Base-by-base conservation (phyloP, 495 filamentous ascomycete species). In the Astrothelium macrocarpum region DNA sequence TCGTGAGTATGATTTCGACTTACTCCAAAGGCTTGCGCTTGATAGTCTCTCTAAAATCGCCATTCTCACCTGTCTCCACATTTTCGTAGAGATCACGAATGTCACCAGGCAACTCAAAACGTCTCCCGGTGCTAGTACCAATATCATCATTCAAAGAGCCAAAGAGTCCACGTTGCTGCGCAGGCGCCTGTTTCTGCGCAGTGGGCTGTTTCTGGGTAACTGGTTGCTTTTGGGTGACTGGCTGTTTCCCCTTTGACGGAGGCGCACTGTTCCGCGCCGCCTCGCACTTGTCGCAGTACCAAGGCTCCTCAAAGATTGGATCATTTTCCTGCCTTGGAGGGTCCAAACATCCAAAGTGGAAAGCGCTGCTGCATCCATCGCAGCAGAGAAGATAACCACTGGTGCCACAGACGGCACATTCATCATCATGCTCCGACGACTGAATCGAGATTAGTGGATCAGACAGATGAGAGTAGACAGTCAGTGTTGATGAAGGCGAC, bases 301-400 rank as follows among this genome's bases (percentile, higher is more conserved):
- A 97, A n/a, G 72, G 62, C 65, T 90, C 84, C 25, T 85, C 86
- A 36, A 88, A 82, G 45, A 87, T 85, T 58, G 84, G 79, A 60
- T 80, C 77, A 25, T 83, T 79, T 53, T 82, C 77, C 59, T 84
- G 79, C 66, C 91, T 75, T 4, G 90, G 88, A 61, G 93, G 91
- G 69, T 93, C 85, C 53, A 91, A 78, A 72, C 94, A 98, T 53
- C 78, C 78, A 70, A 91, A 90, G 73, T 98, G 94, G 75, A 91
- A 96, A 0, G 90, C 88, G 53, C 87, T 84, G 20, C 82, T 80
- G 77, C 94, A 98, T 58, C 87, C 87, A 74, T 97, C 94, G 73
- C 94, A 98, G 76, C 93, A 96, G 63, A 97, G 77, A 29, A 98
- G 78, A 60, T 87, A 80, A n/a, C 94, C 94, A 61, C 83, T 86